Evolutionary conservation across 78 protist species (phyloP), one percentile per base, ranked within the genome.

Genomic region (Planoprotostelium fungivorum): DNA sequence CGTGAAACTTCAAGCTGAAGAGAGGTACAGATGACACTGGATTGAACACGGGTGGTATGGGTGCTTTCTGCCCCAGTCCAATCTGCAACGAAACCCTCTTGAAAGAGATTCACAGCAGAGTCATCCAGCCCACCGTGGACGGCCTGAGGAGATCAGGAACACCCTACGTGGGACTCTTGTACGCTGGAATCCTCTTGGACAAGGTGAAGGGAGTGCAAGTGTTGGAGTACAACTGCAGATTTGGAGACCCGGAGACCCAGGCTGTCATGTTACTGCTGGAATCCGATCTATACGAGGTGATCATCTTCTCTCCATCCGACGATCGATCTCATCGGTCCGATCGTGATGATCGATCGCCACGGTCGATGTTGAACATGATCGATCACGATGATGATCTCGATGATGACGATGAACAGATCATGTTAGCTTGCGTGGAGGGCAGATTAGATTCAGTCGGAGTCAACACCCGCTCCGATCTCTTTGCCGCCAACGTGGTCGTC

Each of bases 161-260:
- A 28, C 96, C 96, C 37, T 97, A 89, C 90, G 92, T 93, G 84
- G 98, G 98, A 31, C 87, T 95, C 0, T 89, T 97, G 29, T 97
- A 92, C 84, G 96, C 94, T 9, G 98, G 98, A 31, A 83, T 97
- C 29, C 94, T 97, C 96, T 35, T 95, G 31, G 38, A 23, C 25
- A 73, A 1, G 90, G 89, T 0, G 90, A 91, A 63, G 29, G 89
- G 31, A 1, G 39, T 90, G 38, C 89, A 94, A 36, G 93, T 91
- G 23, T 38, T 94, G 31, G 98, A 97, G 38, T 97, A 89, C 90
- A 97, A 97, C 94, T 91, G 95, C 83, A 92, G 98, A 34, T 92
- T 97, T 88, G 98, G 98, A 38, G 98, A 97, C 89, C 98, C 98
- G 37, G 98, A 96, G 89, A 95, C 97, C 35, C 95, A 96, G 88